Conservation (phyloP, 768 basidiomycete genomes). For the Lentinula detonsa region DNA sequence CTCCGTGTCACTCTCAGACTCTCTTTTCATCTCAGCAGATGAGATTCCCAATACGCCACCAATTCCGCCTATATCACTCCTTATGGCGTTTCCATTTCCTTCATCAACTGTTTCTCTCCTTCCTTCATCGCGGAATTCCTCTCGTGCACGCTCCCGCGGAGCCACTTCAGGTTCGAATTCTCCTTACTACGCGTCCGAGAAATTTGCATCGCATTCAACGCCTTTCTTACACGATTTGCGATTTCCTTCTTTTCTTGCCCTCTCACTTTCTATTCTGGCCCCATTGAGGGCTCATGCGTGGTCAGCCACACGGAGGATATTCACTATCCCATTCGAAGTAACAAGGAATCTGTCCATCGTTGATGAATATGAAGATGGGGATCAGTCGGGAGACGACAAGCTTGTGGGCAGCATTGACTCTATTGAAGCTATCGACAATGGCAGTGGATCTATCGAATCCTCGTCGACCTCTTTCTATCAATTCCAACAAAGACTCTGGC, state of each 20-base stretch:
- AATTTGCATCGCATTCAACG: neutral
- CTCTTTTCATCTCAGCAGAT: neutral
- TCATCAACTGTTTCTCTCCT: neutral
- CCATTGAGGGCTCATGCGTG: neutral
- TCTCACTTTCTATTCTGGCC: neutral
- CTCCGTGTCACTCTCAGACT: neutral
- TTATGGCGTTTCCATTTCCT: neutral
- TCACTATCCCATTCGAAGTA: neutral
- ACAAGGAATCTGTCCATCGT: neutral
- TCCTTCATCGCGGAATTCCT: neutral
- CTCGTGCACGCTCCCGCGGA: neutral
- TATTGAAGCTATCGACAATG: neutral
- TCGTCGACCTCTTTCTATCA: neutral
- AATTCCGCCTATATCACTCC: neutral
- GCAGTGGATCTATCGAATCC: neutral
- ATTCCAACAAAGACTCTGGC: neutral
- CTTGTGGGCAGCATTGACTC: neutral
- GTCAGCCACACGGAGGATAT: neutral
- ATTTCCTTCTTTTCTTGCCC: neutral
- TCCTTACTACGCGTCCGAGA: neutral
- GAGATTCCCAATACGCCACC: neutral
- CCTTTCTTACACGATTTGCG: constrained; percentile 1
- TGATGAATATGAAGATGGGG: neutral
- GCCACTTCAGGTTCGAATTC: neutral
- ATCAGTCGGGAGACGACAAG: neutral